Percentiles rank a stretch among this genome's conserved stretches.
phyloP scores from a whole-genome alignment of 2,329 filamentous ascomycete species.

The Colletotrichum sp. region DNA sequence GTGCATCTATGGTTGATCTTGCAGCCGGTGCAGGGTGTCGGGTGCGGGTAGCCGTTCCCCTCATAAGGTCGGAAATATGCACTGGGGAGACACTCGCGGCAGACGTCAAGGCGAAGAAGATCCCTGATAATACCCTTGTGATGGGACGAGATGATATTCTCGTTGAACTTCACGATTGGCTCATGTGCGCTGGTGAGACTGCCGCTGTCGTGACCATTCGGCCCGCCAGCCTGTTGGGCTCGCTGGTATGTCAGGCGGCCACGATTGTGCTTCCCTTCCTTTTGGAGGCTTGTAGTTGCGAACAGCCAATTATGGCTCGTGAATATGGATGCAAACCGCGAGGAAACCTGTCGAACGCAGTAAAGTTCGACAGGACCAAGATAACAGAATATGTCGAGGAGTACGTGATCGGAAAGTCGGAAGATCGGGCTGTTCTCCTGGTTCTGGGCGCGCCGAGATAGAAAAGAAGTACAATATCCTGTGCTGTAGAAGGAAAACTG shows the following conservation, averaged over 20 bases:
- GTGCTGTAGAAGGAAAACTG: not conserved
- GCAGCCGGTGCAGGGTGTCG: not conserved
- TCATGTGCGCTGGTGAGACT: not conserved
- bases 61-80: not conserved
- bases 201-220: not conserved
- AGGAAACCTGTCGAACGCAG: not conserved
- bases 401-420: not conserved
- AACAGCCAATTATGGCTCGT: not conserved
- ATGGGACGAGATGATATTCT: accelerated
- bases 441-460: not conserved
- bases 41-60: not conserved
- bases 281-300: not conserved
- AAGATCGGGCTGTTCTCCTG: not conserved
- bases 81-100: not conserved
- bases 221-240: not conserved
- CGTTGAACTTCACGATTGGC: not conserved
- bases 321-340: not conserved
- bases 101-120: not conserved
- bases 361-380: not conserved
- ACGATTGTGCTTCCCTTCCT: not conserved
- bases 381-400: not conserved
- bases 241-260: not conserved
- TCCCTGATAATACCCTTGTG: not conserved
- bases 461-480: not conserved
- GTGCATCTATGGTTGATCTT: not conserved